phyloP scores from a whole-genome alignment of 2,329 filamentous ascomycete genomes.

The Ilyonectria destructans region DNA sequence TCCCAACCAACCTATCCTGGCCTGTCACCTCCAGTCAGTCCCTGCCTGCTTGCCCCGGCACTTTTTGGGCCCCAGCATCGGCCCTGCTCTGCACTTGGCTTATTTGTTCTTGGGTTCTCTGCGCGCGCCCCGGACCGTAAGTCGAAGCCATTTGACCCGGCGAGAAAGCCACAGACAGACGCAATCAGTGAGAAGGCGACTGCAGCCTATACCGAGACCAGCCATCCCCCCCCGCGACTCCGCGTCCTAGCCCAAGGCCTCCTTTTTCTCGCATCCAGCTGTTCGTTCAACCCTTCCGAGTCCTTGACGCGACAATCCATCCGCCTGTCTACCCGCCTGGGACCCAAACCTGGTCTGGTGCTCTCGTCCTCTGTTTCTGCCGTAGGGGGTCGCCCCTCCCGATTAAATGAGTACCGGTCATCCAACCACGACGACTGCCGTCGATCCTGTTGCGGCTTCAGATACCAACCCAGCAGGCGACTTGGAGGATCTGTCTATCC shows the following conservation, averaged over 20 bases:
- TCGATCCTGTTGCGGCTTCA: conserved; percentile 34
- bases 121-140: conserved; percentile 1
- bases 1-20: conserved; percentile 7
- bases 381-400: conserved; percentile 39
- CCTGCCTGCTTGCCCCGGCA: conserved; percentile 24
- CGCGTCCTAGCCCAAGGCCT: conserved; percentile 10
- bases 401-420: conserved; percentile 46
- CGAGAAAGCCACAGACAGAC: conserved; percentile 3
- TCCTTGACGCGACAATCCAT: conserved; percentile 7
- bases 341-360: conserved; percentile 11
- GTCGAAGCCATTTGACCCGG: conserved; percentile 14
- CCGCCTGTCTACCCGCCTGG: conserved; percentile 7
- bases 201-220: conserved; percentile 13
- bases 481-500: conserved; percentile 25
- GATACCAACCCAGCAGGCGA: conserved; percentile 23
- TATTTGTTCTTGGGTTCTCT: conserved; percentile 9
- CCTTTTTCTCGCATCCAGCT: conserved; percentile 29
- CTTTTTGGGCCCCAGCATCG: conserved; percentile 26
- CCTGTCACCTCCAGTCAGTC: conserved; percentile 40
- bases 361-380: conserved; percentile 35
- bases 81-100: conserved; percentile 24
- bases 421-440: conserved; percentile 46
- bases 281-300: conserved; percentile 20
- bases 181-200: conserved; percentile 10
- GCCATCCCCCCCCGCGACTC: conserved; percentile 21